These are phyloP conservation scores for Nakazawaea peltata DNA, from an alignment of 805 yeast genomes.

Conservation along the genomic window DNA sequence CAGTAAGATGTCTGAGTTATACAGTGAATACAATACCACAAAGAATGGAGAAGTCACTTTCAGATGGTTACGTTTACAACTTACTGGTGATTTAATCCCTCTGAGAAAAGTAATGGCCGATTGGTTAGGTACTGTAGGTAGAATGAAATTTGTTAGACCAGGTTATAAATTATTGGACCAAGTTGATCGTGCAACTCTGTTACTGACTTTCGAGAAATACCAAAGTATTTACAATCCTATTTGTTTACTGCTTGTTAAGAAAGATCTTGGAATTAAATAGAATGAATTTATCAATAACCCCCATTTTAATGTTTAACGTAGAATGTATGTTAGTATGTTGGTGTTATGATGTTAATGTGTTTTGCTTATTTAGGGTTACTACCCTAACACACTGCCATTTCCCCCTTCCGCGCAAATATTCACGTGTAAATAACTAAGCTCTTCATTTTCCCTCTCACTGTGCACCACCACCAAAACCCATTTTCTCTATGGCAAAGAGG, in stretches of 20 bases:
- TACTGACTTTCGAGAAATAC: conserved; percentile 51
- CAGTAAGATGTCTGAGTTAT: conserved; percentile 19
- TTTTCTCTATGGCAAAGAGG: too few species aligned
- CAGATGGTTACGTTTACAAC: conserved; percentile 67
- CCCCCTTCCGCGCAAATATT: too few species aligned
- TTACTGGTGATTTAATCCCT: conserved; percentile 39
- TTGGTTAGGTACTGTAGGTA: conserved; percentile 87
- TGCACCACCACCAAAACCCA: too few species aligned
- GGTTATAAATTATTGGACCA: conserved; percentile 59
- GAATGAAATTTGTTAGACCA: conserved; percentile 93
- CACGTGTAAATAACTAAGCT: too few species aligned
- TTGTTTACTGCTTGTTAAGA: conserved; percentile 72
- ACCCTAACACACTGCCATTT: too few species aligned
- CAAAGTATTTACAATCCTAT: conserved; percentile 74
- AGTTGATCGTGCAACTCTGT: conserved; percentile 61
- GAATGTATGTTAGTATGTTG: not conserved
- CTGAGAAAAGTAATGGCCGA: conserved; percentile 52
- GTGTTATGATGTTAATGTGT: conserved; percentile 1
- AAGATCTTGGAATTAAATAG: conserved; percentile 34
- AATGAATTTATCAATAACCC: not conserved
- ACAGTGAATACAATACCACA: conserved; percentile 40
- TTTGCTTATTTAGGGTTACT: too few species aligned
- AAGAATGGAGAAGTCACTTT: conserved; percentile 75
- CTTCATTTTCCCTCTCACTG: too few species aligned
- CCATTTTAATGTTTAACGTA: not conserved